These are phyloP conservation scores for Scleromitrula shiraiana DNA, from an alignment of 2,329 filamentous ascomycete genomes.

Conservation along the genomic window DNA sequence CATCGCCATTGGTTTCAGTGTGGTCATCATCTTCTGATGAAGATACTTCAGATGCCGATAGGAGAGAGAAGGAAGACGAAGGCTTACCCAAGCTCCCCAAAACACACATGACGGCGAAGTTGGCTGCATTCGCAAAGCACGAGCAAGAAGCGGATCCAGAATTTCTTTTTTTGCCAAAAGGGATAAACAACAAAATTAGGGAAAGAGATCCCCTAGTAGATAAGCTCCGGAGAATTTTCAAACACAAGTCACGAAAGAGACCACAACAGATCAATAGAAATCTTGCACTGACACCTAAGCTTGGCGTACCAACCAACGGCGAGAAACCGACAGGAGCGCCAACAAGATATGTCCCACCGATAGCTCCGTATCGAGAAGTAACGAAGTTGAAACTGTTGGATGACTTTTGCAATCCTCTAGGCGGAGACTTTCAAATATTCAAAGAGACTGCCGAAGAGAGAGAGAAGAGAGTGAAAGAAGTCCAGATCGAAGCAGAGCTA, in stretches of 20 bases:
- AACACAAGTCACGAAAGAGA: neutral
- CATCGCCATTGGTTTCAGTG: neutral
- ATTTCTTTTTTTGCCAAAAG: neutral
- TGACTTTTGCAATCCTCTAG: neutral
- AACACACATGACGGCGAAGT: neutral
- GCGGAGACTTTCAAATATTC: neutral
- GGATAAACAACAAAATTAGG: conserved; percentile 2
- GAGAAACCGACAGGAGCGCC: neutral
- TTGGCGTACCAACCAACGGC: neutral
- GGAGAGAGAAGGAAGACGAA: neutral
- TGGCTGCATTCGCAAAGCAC: neutral
- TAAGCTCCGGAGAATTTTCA: neutral
- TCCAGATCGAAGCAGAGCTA: neutral
- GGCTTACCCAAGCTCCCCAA: neutral
- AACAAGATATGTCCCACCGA: neutral
- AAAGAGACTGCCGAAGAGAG: neutral
- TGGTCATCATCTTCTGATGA: neutral
- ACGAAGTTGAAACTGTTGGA: neutral
- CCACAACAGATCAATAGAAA: neutral
- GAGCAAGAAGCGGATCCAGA: neutral
- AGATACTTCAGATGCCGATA: neutral
- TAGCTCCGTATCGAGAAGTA: neutral
- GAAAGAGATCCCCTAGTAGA: neutral
- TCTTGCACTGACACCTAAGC: neutral
- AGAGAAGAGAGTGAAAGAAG: neutral